phyloP scores from a whole-genome alignment of 2,329 filamentous ascomycete species.

The Claviceps africana region DNA sequence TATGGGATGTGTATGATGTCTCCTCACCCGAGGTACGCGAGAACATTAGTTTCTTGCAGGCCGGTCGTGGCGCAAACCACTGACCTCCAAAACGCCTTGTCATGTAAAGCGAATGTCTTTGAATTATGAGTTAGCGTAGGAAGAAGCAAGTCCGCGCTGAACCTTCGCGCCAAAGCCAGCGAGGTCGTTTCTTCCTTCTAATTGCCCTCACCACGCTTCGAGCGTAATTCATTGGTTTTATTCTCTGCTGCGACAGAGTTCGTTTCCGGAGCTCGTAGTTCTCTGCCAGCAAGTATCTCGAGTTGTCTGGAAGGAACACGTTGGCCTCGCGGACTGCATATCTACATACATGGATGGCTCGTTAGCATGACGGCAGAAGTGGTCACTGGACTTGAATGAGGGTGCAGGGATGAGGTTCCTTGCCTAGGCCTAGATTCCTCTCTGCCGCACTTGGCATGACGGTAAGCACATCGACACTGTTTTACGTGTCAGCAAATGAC shows the following conservation, averaged over 20 bases:
- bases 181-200: constrained; percentile 6
- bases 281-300: constrained; percentile 5
- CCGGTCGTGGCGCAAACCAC: not conserved
- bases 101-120: not conserved
- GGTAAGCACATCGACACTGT: constrained; percentile 8
- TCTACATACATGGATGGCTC: not conserved
- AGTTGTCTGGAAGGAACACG: constrained; percentile 6
- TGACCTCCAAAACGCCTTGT: not conserved
- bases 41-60: not conserved
- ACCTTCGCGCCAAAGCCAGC: constrained; percentile 9
- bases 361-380: not conserved
- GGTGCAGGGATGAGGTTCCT: not conserved
- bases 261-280: constrained; percentile 8
- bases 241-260: constrained; percentile 1
- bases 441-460: constrained; percentile 8
- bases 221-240: constrained; percentile 8
- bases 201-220: constrained; percentile 7
- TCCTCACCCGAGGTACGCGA: not conserved
- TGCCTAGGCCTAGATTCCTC: constrained; percentile 7
- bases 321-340: constrained; percentile 6
- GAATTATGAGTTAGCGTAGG: constrained; percentile 8
- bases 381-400: no score
- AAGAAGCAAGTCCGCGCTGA: constrained; percentile 10
- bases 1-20: not conserved
- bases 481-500: not conserved